A percentile compares a stretch with the other conserved stretches of the same genome.
These are phyloP conservation scores for Quambalaria eucalypti DNA, from an alignment of 1,284 basidiomycete species.

Conservation along the genomic window DNA sequence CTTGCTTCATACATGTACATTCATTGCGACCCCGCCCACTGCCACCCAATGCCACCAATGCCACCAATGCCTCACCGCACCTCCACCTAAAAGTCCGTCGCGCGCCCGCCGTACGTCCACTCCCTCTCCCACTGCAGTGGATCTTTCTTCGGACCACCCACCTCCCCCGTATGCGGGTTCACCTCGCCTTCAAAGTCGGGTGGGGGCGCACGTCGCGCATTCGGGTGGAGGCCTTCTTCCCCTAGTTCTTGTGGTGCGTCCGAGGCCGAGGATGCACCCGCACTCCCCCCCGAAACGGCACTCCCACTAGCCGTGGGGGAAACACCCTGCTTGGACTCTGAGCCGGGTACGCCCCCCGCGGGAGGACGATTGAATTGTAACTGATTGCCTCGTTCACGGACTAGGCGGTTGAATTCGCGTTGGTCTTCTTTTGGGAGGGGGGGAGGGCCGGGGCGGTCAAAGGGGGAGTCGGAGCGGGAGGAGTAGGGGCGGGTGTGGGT, in stretches of 20 bases:
- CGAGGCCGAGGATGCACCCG: too few species aligned
- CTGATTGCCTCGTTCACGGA: conserved; percentile 43
- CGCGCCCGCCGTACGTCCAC: conserved; percentile 45
- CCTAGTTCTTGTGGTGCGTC: too few species aligned
- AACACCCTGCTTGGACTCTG: conserved; percentile 3
- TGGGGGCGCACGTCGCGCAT: conserved; percentile 42
- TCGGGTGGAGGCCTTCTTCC: conserved; percentile 44
- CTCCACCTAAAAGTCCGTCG: conserved; percentile 45
- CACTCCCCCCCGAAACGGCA: too few species aligned
- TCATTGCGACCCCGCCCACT: too few species aligned
- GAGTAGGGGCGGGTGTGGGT: not conserved
- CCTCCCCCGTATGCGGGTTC: conserved; percentile 55
- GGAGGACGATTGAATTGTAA: conserved; percentile 10
- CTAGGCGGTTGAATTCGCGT: conserved; percentile 47
- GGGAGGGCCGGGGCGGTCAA: conserved; percentile 46
- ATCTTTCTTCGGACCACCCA: conserved; percentile 55
- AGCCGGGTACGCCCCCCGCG: not conserved
- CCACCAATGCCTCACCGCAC: too few species aligned
- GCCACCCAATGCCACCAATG: too few species aligned
- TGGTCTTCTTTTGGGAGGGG: conserved; percentile 47
- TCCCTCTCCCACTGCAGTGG: conserved; percentile 49
- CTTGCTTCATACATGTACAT: too few species aligned
- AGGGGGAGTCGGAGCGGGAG: conserved; percentile 7
- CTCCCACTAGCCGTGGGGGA: too few species aligned
- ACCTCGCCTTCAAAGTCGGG: conserved; percentile 53